Base-by-base conservation (phyloP, 2,329 filamentous ascomycete genomes). In the Hansfordia pulvinata region DNA sequence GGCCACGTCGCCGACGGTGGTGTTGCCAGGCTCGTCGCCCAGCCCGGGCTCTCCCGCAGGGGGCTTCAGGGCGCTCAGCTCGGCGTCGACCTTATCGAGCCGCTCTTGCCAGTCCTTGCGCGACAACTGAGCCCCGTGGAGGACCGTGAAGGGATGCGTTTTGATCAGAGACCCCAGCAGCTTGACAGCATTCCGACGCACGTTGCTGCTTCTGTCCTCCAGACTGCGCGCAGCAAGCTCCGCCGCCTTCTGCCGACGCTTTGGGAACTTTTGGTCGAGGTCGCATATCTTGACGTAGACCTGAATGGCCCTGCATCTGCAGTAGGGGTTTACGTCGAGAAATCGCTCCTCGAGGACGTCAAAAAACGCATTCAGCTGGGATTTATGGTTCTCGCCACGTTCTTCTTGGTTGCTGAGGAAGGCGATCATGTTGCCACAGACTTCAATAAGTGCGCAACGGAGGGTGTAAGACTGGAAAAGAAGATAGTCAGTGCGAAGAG, bases 201-300 rank as follows among this genome's bases (percentile, higher is more conserved):
- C 90, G 43, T 96, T 93, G 53, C 90, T 98, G 56, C 88, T 96
- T 63, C 93, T 96, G 57, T 98, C 92, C 50, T 94, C 83, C 3
- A 98, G 62, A 50, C 88, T 96, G 40, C 82, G 72, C 30, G 81
- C 76, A 2, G 90, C 86, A 15, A 94, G 62, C 47, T 94, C 84
- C 2, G 88, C 81, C 4, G 79, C 88, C 44, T 70, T 79, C 49
- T 94, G 86, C 33, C 90, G 69, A 29, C 86, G 70, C 55, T 94
- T 94, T 19, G 86, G 84, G 42, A 92, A 94, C 48, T 96, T 96
- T 37, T 88, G 83, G 24, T 93, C 84, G n/a, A 96, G 64, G 30
- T 94, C 85, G 43, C 86, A 94, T 9, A 98, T 67, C 46, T 76
- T 88, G 54, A 82, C 71, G 44, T 90, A 94, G 4, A 96, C 90